Evolutionary conservation across 306 rosid genomes (phyloP), one percentile per base, ranked within the genome.

Genomic region (Canavalia gladiata): DNA sequence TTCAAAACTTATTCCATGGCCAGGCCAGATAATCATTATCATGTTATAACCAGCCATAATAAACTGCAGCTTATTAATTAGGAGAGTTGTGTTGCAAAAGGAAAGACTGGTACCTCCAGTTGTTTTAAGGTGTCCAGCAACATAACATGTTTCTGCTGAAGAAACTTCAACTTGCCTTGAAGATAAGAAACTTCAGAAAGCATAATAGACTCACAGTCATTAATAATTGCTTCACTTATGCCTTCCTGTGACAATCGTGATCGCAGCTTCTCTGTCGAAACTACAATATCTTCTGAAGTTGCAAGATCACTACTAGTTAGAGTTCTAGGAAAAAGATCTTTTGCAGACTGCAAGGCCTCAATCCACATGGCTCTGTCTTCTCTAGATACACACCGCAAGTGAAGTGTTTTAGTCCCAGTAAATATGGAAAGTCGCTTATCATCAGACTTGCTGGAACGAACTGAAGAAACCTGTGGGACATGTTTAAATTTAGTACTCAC

Each of bases 401-500:
- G 99, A 64, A 95, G 99, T 76, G 98, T 95, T 86, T 90, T 95
- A 35, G 97, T 95, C 65, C 99, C 99, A 45, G 99, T 91, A 84
- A 95, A 93, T 84, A 95, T 84, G 50, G 98, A 91, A 81, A 95
- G 97, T 74, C 99, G 88, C 81, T 90, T 93, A 63, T 95, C 98
- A 75, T 95, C 99, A 57, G 99, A 95, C 88, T 95, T 95, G 94
- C 99, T 93, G 75, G 93, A 91, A 75, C 98, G 98, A 73, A 95
- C 84, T 8, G 98, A 93, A 79, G 99, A 93, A 88, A 95, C 99
- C 99, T 95, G 92, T 35, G 79, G 88, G 62, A 84, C 75, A 72
- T 45, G 25, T 68, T 74, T 41, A 83, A 59, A 87, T 51, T 72
- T 74, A 81, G 81, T 79, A 79, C 80, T 82, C 70, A 70, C 29